These are phyloP conservation scores for Xanthoceras sorbifolium DNA, from an alignment of 345 rosid genomes.

Conservation along the genomic window DNA sequence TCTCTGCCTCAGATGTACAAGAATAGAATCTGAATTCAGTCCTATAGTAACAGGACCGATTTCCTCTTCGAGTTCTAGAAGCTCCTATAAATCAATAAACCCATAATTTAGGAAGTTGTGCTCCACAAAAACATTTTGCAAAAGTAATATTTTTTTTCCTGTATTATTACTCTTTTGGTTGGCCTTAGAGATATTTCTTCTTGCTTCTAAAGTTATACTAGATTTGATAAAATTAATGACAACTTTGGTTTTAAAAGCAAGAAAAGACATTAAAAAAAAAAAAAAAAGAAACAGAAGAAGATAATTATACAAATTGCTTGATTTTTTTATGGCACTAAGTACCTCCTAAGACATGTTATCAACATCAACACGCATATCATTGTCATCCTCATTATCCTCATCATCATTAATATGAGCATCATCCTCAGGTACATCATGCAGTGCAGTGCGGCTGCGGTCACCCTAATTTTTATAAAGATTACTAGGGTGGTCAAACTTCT, in stretches of 20 bases:
- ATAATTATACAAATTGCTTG: not conserved
- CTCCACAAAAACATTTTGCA: too few relatives aligned
- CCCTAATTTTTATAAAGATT: too few relatives aligned
- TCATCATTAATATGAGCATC: not conserved
- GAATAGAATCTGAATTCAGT: constrained; percentile 23
- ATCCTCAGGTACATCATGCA: constrained; percentile 5
- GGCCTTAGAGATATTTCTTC: too few relatives aligned
- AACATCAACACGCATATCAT: constrained; percentile 31
- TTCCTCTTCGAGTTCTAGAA: constrained; percentile 31
- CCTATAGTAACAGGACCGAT: constrained; percentile 32
- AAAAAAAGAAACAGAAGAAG: not conserved
- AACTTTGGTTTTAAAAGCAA: not conserved
- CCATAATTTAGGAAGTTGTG: not conserved
- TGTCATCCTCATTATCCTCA: too few relatives aligned
- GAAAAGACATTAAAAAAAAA: too few relatives aligned
- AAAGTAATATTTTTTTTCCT: too few relatives aligned
- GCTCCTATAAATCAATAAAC: constrained; percentile 31
- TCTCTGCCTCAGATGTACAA: too few relatives aligned
- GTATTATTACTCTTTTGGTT: too few relatives aligned
- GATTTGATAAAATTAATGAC: too few relatives aligned
- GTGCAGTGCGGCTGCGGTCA: too few relatives aligned
- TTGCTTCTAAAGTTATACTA: too few relatives aligned
- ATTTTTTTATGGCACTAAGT: not conserved
- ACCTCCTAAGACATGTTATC: constrained; percentile 45
- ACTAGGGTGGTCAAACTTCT: too few relatives aligned